Evolutionary conservation across 495 filamentous ascomycete species (phyloP).

Genomic region (Hypoxylon subgilvum): DNA sequence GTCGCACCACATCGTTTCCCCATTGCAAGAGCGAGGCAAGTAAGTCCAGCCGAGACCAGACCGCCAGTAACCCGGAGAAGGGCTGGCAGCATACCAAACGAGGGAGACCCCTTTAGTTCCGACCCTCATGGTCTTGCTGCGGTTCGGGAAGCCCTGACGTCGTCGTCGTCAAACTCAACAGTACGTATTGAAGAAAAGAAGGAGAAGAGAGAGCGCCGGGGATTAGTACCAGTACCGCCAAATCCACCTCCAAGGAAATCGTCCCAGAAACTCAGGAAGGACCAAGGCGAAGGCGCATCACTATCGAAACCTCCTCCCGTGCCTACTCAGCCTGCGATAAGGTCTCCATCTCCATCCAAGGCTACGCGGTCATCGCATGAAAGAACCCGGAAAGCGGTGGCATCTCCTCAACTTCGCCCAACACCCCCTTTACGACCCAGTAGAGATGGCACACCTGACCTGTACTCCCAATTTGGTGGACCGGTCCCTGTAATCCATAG

Average conservation of each 20-base stretch:
- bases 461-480: constrained; percentile 62
- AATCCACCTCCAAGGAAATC: constrained; percentile 70
- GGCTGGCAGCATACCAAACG: constrained; percentile 59
- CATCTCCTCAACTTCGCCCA: constrained; percentile 41
- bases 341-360: constrained; percentile 43
- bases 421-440: constrained; percentile 71
- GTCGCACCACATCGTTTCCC: constrained; percentile 64
- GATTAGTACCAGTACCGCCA: constrained; percentile 57
- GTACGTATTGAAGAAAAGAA: constrained; percentile 55
- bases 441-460: constrained; percentile 75
- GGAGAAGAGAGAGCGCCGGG: constrained; percentile 53
- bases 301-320: constrained; percentile 40
- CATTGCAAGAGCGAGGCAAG: constrained; percentile 63
- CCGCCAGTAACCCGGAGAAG: constrained; percentile 71
- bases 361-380: constrained; percentile 24
- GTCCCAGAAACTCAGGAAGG: constrained; percentile 61
- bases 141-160: constrained; percentile 67
- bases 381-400: constrained; percentile 35
- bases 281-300: constrained; percentile 43
- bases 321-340: constrained; percentile 39
- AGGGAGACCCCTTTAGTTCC: constrained; percentile 53
- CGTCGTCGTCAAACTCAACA: constrained; percentile 66
- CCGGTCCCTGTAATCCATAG: constrained; percentile 77
- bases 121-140: constrained; percentile 65
- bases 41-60: constrained; percentile 68